Evolutionary conservation across 331 rosid species (phyloP).

Genomic region (Arachis monticola): DNA sequence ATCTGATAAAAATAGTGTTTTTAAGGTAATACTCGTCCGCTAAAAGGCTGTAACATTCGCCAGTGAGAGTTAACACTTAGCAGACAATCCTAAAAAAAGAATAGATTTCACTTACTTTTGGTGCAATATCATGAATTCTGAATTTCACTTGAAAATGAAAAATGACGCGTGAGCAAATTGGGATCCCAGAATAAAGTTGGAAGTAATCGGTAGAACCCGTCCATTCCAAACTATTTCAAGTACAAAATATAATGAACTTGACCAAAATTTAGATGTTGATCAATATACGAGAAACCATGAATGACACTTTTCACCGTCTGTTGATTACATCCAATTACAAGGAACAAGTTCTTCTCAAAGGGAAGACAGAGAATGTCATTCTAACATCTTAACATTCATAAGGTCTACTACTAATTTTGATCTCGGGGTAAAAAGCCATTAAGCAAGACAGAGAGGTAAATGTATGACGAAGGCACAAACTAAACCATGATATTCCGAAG

Average conservation of each 20-base stretch:
- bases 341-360: neutral
- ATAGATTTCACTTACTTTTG: neutral
- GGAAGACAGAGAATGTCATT: neutral
- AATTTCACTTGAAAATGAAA: neutral
- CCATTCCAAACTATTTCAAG: neutral
- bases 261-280: too few species aligned
- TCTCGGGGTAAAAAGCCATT: neutral
- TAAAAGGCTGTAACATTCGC: neutral
- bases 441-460: neutral
- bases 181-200: neutral
- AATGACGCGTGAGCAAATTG: neutral
- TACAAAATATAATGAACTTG: neutral
- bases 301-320: too few species aligned
- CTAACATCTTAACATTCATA: neutral
- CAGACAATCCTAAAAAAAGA: neutral
- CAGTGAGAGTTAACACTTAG: neutral
- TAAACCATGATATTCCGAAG: constrained; percentile 19
- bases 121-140: neutral
- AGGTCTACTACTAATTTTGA: constrained; percentile 11
- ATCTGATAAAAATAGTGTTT: too few species aligned
- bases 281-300: too few species aligned
- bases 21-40: too few species aligned
- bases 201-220: neutral
- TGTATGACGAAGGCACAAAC: constrained; percentile 9
- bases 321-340: too few species aligned